Evolutionary conservation across 345 rosid genomes (phyloP).

Genomic region (Toxicodendron radicans): DNA sequence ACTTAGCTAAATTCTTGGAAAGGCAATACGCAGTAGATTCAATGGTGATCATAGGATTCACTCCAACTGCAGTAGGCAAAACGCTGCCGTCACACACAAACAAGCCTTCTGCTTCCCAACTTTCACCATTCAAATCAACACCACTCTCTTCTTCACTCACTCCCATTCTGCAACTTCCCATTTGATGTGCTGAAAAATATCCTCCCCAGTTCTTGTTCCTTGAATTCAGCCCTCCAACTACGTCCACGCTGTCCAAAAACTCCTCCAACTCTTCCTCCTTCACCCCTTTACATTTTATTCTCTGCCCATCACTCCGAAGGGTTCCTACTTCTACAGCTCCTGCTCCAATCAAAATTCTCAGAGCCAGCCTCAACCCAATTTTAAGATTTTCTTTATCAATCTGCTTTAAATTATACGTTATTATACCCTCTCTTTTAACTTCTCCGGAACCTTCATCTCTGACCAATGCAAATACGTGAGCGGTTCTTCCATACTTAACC

Average conservation of each 20-base stretch:
- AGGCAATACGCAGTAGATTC: constrained; percentile 54
- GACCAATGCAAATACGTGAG: constrained; percentile 44
- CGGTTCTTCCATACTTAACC: constrained; percentile 51
- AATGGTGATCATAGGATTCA: constrained; percentile 61
- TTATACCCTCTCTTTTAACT: constrained; percentile 34
- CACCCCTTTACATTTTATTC: constrained; percentile 44
- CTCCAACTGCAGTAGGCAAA: constrained; percentile 32
- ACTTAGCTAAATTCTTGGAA: constrained; percentile 38
- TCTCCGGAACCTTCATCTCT: constrained; percentile 47
- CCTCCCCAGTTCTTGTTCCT: constrained; percentile 51
- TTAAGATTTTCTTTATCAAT: constrained; percentile 60
- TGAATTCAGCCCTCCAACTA: constrained; percentile 44
- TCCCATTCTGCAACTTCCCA: constrained; percentile 85
- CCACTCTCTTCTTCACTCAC: constrained; percentile 49
- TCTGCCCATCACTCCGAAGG: constrained; percentile 65
- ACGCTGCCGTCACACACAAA: constrained; percentile 52
- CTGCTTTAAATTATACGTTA: constrained; percentile 39
- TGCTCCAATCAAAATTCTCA: constrained; percentile 67
- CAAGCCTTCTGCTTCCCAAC: constrained; percentile 59
- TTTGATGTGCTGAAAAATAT: constrained; percentile 61
- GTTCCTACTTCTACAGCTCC: constrained; percentile 86
- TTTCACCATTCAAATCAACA: constrained; percentile 54
- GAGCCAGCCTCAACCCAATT: constrained; percentile 55
- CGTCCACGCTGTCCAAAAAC: constrained; percentile 42
- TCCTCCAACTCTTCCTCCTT: constrained; percentile 42